Base-by-base conservation (phyloP, 2,329 filamentous ascomycete genomes). In the Colletotrichum graminicola region DNA sequence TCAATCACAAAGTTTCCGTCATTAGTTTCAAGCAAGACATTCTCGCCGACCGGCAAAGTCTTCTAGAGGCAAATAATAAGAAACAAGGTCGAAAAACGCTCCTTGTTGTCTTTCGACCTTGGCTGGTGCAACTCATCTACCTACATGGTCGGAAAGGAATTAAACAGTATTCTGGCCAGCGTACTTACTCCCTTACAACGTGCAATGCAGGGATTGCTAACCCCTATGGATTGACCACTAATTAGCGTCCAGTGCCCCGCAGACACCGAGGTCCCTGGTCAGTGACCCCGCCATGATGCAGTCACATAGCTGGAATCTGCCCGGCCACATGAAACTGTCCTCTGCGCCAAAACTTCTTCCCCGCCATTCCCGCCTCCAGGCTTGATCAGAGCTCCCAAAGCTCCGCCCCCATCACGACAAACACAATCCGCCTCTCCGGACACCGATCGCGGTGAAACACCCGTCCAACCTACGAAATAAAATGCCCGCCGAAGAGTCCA, bases 401-500 rank as follows among this genome's bases (percentile, higher is more conserved):
- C 72, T 62, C 63, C 62, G 54, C 61, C 62, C 41, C 62, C 43
- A 57, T 65, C 49, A 66, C 52, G 34, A 78, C 29, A 67, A 45
- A n/a, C 11, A 62, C 16, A 41, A 60, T 16, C 45, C 47, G 29
- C 54, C 14, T 11, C 14, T 32, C 14, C 26, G 23, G 8, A 63
- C 12, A 45, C 39, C 39, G 52, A 41, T 43, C 47, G 45, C 39
- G 45, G 23, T 47, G 29, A 41, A 43, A 23, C 52, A 56, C 26
- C 34, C 26, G 52, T 26, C 59, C 26, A 70, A 32, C 16, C 26
- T 39, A 47, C 52, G 36, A 61, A 54, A 62, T 12, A 70, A 45
- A 41, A 86, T 86, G 83, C 83, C 87, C 76, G 79, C 84, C 57
- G 87, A 92, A 79, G 87, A 91, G 78, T 91, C 90, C 55, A 93